phyloP scores from a whole-genome alignment of 768 basidiomycete species.

The Lepiota venenata region DNA sequence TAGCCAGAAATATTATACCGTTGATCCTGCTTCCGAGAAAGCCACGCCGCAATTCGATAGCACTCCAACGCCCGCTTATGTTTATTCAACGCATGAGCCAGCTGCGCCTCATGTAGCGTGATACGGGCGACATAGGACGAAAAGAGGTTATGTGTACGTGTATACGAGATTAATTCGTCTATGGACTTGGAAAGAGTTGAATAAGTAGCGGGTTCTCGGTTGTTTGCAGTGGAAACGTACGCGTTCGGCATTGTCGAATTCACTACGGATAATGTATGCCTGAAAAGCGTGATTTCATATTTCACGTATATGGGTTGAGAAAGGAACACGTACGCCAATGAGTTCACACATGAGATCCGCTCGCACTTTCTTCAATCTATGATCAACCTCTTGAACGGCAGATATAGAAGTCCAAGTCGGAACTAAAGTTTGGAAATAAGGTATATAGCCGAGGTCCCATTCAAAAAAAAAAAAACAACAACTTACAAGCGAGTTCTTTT shows the following conservation, averaged over 20 bases:
- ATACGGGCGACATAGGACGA: constrained; percentile 55
- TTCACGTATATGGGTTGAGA: background rate
- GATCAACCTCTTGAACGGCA: constrained; percentile 47
- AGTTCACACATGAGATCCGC: constrained; percentile 74
- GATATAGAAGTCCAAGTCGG: constrained; percentile 50
- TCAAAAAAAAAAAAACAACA: too few relatives aligned
- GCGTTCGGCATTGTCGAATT: constrained; percentile 60
- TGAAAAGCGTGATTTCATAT: constrained; percentile 22
- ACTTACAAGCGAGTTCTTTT: constrained; percentile 38
- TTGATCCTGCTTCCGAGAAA: constrained; percentile 27
- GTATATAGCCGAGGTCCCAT: too few relatives aligned
- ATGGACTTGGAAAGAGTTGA: constrained; percentile 20
- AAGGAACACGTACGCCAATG: constrained; percentile 43
- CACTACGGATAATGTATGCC: constrained; percentile 66
- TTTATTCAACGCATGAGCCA: constrained; percentile 64
- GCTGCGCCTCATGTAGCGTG: constrained; percentile 66
- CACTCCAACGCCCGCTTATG: constrained; percentile 52
- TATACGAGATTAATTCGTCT: constrained; percentile 51
- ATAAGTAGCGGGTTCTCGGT: too few relatives aligned
- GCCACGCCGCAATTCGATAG: constrained; percentile 58
- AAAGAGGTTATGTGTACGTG: constrained; percentile 58
- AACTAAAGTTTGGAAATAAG: constrained; percentile 33
- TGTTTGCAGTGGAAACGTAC: too few relatives aligned
- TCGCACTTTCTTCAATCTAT: constrained; percentile 54
- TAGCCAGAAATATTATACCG: too few relatives aligned